These are phyloP conservation scores for Sclerotinia subarctica DNA, from an alignment of 2,329 filamentous ascomycete species.

Conservation along the genomic window DNA sequence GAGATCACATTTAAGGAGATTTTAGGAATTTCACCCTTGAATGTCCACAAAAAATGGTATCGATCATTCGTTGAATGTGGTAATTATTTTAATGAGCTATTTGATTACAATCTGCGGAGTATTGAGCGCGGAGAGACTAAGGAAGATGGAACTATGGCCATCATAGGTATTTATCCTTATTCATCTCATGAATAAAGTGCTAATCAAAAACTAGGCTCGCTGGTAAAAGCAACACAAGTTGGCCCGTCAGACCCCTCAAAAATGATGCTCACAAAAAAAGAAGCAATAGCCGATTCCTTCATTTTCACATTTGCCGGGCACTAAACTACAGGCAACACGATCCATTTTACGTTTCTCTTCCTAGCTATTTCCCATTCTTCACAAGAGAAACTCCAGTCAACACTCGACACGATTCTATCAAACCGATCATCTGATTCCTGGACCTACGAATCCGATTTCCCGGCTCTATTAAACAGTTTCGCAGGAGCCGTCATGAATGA, in stretches of 20 bases:
- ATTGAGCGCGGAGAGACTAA: constrained; percentile 28
- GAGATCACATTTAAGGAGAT: neutral
- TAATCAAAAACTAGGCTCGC: constrained; percentile 40
- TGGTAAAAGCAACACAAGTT: constrained; percentile 46
- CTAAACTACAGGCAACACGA: constrained; percentile 73
- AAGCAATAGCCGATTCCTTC: constrained; percentile 71
- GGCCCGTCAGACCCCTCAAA: constrained; percentile 41
- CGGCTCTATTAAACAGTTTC: constrained; percentile 64
- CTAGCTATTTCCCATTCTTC: constrained; percentile 62
- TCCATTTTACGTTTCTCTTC: constrained; percentile 68
- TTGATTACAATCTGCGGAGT: neutral
- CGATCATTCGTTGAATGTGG: neutral
- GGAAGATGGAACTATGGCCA: constrained; percentile 44
- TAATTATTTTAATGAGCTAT: neutral
- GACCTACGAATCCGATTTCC: constrained; percentile 67
- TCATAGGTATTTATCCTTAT: constrained; percentile 44
- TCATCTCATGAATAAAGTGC: constrained; percentile 42
- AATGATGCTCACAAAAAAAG: constrained; percentile 50
- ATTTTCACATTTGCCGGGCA: constrained; percentile 70
- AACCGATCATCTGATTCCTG: constrained; percentile 57
- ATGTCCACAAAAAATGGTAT: neutral
- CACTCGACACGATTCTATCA: constrained; percentile 64
- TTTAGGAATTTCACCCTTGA: neutral
- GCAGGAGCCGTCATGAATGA: constrained; percentile 77
- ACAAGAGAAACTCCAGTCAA: constrained; percentile 64